A percentile compares a stretch with the other conserved stretches of the same genome.
phyloP scores from a whole-genome alignment of 2,329 filamentous ascomycete species.

The Dothistroma pini region DNA sequence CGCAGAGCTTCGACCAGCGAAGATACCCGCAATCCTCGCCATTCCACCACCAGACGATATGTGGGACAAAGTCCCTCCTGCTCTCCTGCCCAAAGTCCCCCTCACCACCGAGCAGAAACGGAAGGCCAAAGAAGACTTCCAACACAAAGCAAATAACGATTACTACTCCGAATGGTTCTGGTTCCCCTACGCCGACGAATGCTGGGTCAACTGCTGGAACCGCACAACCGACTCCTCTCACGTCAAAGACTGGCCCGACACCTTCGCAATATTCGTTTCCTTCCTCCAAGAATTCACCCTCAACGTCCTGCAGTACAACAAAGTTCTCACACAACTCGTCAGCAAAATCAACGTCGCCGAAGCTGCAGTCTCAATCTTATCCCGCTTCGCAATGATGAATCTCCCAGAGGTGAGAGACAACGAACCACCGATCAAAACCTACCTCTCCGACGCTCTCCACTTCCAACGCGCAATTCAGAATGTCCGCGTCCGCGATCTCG shows the following conservation, averaged over 20 bases:
- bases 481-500: slow-evolving; percentile 11
- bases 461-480: slow-evolving; percentile 17
- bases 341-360: slow-evolving; percentile 32
- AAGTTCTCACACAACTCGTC: slow-evolving; percentile 29
- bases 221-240: slow-evolving; percentile 33
- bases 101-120: slow-evolving; percentile 33
- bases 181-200: slow-evolving; percentile 47
- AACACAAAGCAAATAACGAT: slow-evolving; percentile 38
- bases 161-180: slow-evolving; percentile 52
- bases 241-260: slow-evolving; percentile 38
- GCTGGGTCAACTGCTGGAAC: slow-evolving; percentile 50
- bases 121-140: slow-evolving; percentile 38
- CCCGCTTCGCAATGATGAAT: slow-evolving; percentile 41
- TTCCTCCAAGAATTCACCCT: slow-evolving; percentile 32
- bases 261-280: slow-evolving; percentile 32
- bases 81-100: slow-evolving; percentile 32
- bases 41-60: slow-evolving; percentile 40
- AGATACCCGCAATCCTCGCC: slow-evolving; percentile 42
- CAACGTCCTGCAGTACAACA: slow-evolving; percentile 31
- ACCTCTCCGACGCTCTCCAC: slow-evolving; percentile 9
- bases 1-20: slow-evolving; percentile 45
- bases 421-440: slow-evolving; percentile 11
- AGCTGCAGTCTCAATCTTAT: slow-evolving; percentile 24
- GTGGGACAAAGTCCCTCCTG: slow-evolving; percentile 30
- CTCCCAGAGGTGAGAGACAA: slow-evolving; percentile 9